Evolutionary conservation across 345 rosid genomes (phyloP).

Genomic region (Arabis alpina): DNA sequence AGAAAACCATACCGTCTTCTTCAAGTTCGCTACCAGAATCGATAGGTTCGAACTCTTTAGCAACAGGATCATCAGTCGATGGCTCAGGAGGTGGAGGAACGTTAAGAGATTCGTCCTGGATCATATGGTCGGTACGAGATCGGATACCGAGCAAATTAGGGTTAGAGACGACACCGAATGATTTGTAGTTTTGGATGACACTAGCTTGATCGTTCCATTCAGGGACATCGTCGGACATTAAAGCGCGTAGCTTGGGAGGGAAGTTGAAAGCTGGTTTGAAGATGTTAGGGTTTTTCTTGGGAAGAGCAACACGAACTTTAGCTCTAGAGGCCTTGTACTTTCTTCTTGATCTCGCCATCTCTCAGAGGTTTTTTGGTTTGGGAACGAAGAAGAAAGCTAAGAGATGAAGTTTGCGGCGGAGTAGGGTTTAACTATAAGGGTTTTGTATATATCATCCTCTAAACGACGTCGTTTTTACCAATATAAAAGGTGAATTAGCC

Average conservation of each 20-base stretch:
- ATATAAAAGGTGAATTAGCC: too few species aligned
- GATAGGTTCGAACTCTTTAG: conserved; percentile 55
- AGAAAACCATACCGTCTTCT: conserved; percentile 58
- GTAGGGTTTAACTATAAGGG: conserved; percentile 31
- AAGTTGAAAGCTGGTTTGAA: conserved; percentile 82
- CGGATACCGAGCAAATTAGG: conserved; percentile 83
- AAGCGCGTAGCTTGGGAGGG: conserved; percentile 85
- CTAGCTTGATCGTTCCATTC: conserved; percentile 85
- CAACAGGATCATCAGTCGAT: conserved; percentile 42
- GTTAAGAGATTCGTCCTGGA: conserved; percentile 75
- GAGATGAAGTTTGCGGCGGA: conserved; percentile 37
- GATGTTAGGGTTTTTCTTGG: conserved; percentile 71
- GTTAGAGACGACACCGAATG: conserved; percentile 87
- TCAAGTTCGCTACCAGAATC: conserved; percentile 93
- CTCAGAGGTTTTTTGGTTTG: neutral
- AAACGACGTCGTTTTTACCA: conserved; percentile 13
- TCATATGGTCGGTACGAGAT: conserved; percentile 67
- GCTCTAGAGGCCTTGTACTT: conserved; percentile 77
- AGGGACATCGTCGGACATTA: conserved; percentile 54
- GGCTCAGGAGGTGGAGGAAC: conserved; percentile 57
- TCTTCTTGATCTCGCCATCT: conserved; percentile 93
- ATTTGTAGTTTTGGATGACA: conserved; percentile 82
- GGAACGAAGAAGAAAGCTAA: conserved; percentile 1
- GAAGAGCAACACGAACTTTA: conserved; percentile 84
- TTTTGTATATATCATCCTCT: neutral